These are phyloP conservation scores for Nissolia schottii DNA, from an alignment of 306 rosid genomes.

Conservation along the genomic window DNA sequence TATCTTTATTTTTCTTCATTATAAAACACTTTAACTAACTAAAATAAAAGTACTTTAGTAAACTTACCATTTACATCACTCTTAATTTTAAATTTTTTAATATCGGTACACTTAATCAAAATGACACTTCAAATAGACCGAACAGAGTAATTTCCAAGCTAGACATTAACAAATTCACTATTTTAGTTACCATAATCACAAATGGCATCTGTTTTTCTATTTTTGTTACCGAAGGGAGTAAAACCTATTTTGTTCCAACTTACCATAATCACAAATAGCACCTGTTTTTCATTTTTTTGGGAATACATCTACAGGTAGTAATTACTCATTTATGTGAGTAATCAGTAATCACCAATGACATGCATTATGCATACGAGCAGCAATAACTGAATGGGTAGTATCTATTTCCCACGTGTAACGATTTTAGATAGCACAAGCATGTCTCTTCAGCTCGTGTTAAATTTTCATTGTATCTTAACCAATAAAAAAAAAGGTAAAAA, in stretches of 20 bases:
- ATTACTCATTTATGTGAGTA: neutral
- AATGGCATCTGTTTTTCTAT: too few species aligned
- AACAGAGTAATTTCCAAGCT: too few species aligned
- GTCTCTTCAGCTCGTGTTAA: neutral
- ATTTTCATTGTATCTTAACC: neutral
- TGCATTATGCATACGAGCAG: neutral
- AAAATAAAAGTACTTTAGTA: too few species aligned
- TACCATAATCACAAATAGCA: neutral
- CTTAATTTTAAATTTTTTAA: too few species aligned
- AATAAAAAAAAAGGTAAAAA: slow-evolving; percentile 1
- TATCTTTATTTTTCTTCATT: too few species aligned
- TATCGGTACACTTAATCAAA: too few species aligned
- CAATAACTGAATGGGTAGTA: neutral
- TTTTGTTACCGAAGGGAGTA: too few species aligned
- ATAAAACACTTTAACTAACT: too few species aligned
- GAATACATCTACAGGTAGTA: neutral
- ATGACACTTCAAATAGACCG: too few species aligned
- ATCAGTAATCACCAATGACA: neutral
- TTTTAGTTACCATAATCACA: too few species aligned
- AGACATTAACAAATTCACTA: too few species aligned
- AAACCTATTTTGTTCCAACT: neutral
- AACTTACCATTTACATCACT: too few species aligned
- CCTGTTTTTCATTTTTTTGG: neutral
- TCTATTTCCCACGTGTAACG: neutral
- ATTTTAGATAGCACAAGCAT: neutral